Conservation (phyloP, 2,329 filamentous ascomycete genomes). For the Lecanicillium sp. region DNA sequence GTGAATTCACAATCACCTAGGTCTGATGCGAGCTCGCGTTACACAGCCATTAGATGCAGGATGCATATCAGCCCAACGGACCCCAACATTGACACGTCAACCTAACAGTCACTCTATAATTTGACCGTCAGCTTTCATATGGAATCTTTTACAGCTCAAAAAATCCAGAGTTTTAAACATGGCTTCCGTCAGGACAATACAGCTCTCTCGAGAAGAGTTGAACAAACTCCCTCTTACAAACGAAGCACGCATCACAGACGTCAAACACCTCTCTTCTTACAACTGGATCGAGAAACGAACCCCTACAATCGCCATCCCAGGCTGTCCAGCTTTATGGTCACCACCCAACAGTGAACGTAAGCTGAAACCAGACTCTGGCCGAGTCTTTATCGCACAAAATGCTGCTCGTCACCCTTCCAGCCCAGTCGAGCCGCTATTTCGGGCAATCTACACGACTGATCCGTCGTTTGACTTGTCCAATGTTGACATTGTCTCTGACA, state of each 20-base stretch:
- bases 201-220: conserved; percentile 15
- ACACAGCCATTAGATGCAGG: too few relatives aligned
- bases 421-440: conserved; percentile 39
- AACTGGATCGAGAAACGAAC: conserved; percentile 35
- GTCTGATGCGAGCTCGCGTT: too few relatives aligned
- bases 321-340: conserved; percentile 28
- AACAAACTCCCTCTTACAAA: conserved; percentile 9
- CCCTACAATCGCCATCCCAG: conserved; percentile 37
- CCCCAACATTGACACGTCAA: too few relatives aligned
- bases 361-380: conserved; percentile 29
- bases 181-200: neutral
- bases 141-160: too few relatives aligned
- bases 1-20: too few relatives aligned
- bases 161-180: too few relatives aligned
- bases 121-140: too few relatives aligned
- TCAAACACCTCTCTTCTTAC: conserved; percentile 37
- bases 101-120: too few relatives aligned
- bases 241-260: conserved; percentile 23
- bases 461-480: conserved; percentile 28
- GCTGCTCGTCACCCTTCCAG: conserved; percentile 31
- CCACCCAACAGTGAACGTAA: conserved; percentile 15
- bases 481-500: conserved; percentile 34
- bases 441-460: conserved; percentile 27
- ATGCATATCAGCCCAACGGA: too few relatives aligned
- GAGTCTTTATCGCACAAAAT: conserved; percentile 36